Conservation (phyloP, 345 rosid genomes). For the Linum tenue region DNA sequence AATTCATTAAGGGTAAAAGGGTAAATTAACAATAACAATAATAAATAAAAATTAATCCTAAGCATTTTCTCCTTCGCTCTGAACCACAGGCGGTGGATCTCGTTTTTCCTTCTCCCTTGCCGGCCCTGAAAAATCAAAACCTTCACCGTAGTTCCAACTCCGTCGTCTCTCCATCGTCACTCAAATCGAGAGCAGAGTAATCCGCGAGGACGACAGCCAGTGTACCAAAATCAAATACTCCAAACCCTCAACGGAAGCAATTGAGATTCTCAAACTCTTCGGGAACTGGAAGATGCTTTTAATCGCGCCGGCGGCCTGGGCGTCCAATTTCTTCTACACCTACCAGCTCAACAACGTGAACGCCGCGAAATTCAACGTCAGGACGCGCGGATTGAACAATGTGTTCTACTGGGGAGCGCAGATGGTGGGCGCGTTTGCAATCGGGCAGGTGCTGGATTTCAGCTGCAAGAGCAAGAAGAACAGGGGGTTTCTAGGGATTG, state of each 20-base stretch:
- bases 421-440: slow-evolving; percentile 62
- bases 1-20: no score
- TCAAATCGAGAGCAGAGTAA: slow-evolving; percentile 28
- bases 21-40: no score
- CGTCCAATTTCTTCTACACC: slow-evolving; percentile 76
- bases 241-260: slow-evolving; percentile 25
- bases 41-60: no score
- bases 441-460: slow-evolving; percentile 76
- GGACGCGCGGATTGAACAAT: slow-evolving; percentile 84
- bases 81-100: no score
- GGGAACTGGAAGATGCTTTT: slow-evolving; percentile 64
- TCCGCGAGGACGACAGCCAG: slow-evolving; percentile 38
- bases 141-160: no score
- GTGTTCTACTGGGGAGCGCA: slow-evolving; percentile 94
- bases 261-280: slow-evolving; percentile 45
- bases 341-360: slow-evolving; percentile 83
- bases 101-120: no score
- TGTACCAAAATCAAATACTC: slow-evolving; percentile 44
- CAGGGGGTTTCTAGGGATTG: slow-evolving; percentile 68
- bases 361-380: slow-evolving; percentile 42
- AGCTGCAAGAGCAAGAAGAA: slow-evolving; percentile 57
- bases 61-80: no score
- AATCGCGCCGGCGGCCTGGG: slow-evolving; percentile 79
- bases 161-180: no score
- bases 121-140: no score